Base-by-base conservation (phyloP, 495 filamentous ascomycete species). In the Penicillium parvum region DNA sequence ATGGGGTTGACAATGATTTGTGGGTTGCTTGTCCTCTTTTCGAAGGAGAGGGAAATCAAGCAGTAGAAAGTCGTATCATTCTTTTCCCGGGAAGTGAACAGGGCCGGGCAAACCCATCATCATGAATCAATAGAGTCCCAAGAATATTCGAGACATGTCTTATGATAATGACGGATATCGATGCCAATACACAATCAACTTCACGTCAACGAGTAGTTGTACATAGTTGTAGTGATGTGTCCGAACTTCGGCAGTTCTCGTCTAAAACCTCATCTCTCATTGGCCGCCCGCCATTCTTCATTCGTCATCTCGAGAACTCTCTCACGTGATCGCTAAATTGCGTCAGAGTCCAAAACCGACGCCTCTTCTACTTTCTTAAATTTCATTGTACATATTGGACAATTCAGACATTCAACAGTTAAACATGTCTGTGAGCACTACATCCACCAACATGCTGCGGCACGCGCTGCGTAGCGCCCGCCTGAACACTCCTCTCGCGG, bases 261-360 rank as follows among this genome's bases (percentile, higher is more conserved):
- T 52, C 29, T 43, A 38, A 51, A 66, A 64, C 40, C 12, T 32
- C 14, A 6, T 6, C 43, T 49, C 27, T 60, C 42, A 66, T 66
- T 65, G 61, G 63, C 28, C 25, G 22, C 11, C 18, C 1, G 19
- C 16, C 2, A 7, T 8, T 6, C 7, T n/a, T n/a, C 18, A 63
- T 69, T 67, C 63, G 58, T 69, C 60, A 69, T 58, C 51, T 7
- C 22, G 8, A 40, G 40, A 46, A 16, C 30, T 40, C 5, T 15
- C 37, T 59, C 64, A 69, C 64, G 55, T 67, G 66, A 23, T 6
- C 10, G 8, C 36, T 29, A 28, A 43, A 69, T 67, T 69, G 66
- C 64, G 64, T 67, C 66, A 69, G 60, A 66, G 53, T 37, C 44
- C 50, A 40, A 12, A 21, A 26, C 45, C 45, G 28, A 37, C 43